Percentiles rank a stretch among this genome's conserved stretches.
phyloP scores from a whole-genome alignment of 1,284 basidiomycete genomes.

The Boletus semigastroideus region DNA sequence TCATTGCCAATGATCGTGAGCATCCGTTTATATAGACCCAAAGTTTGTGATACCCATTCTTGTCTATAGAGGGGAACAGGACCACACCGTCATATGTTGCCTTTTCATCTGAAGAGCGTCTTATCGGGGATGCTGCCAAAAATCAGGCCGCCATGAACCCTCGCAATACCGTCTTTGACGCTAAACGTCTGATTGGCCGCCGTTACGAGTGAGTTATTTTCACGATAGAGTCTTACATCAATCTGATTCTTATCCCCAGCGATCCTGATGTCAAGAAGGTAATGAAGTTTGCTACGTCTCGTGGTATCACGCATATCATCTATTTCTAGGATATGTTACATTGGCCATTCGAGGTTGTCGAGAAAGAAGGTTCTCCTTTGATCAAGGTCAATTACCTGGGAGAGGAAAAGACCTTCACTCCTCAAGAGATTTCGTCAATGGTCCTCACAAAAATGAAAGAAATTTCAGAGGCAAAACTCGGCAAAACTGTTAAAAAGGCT shows the following conservation, averaged over 20 bases:
- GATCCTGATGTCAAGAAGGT: constrained; percentile 89
- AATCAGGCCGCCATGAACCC: constrained; percentile 98
- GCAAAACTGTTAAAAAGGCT: constrained; percentile 93
- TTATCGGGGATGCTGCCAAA: constrained; percentile 99
- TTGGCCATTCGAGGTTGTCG: constrained; percentile 95
- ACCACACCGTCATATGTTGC: constrained; percentile 99
- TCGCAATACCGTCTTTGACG: constrained; percentile 94
- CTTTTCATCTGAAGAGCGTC: constrained; percentile 95
- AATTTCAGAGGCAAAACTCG: constrained; percentile 97
- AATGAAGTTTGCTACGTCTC: constrained; percentile 4
- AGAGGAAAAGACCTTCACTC: constrained; percentile 94
- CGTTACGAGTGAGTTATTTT: constrained; percentile 75
- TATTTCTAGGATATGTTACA: constrained; percentile 73
- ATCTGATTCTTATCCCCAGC: constrained; percentile 39
- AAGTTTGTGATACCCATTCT: constrained; percentile 2
- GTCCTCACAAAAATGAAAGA: constrained; percentile 99
- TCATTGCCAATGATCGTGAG: constrained; percentile 95
- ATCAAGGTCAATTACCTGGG: constrained; percentile 94
- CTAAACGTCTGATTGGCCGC: constrained; percentile 96
- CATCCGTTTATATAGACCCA: constrained; percentile 20
- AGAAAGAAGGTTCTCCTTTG: constrained; percentile 92
- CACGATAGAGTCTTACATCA: not conserved
- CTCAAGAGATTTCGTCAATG: constrained; percentile 99
- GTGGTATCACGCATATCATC: constrained; percentile 4
- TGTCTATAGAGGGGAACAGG: constrained; percentile 86